Evolutionary conservation across 73 alveolate species (phyloP), one percentile per base, ranked within the genome.

Genomic region (Stentor coeruleus): DNA sequence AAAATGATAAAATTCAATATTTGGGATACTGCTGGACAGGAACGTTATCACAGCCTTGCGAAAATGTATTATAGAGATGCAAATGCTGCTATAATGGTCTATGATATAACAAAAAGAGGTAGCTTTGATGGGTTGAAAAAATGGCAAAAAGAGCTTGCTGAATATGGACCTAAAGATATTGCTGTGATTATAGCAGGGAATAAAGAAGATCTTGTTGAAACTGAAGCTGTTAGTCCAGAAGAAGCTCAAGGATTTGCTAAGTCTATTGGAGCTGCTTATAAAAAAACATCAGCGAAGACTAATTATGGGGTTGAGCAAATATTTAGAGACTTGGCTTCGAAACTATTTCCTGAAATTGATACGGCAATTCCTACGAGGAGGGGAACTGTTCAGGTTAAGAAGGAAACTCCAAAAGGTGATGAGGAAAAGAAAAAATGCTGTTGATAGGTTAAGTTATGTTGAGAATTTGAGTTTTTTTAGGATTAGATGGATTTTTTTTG

Each of bases 11-110:
- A 85, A 85, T 87, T 87, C 58, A 84, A 87, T 74, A 87, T 87
- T 6, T 87, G 93, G 93, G 93, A 87, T 77, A 87, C 93, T 20
- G 93, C 93, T 3, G 93, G 93, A 0, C 88, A 87, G 72, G 93
- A 87, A 41, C 74, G 66, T 38, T 87, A 42, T 79, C 59, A 91
- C 37, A 76, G 89, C 35, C n/a, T 87, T 59, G 81, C 91, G n/a
- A 57, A 74, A 58, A 82, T 87, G 85, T 87, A 77, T 77, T 87
- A 81, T 42, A 84, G 89, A 26, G 89, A 87, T 85, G 93, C 93
- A 11, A 39, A 81, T 49, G 91, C 85, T 28, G 85, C 88, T 40
- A 77, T 87, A 20, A 36, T 87, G 74, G 92, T 87, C 15, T 87
- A 59, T 85, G 93, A 87, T 85, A 59, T 87, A 60, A 87, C 88